Percentiles rank a stretch among this genome's conserved stretches.
These are phyloP conservation scores for Tillandsia fasciculata DNA, from an alignment of 176 grass and related monocot species.

Conservation along the genomic window DNA sequence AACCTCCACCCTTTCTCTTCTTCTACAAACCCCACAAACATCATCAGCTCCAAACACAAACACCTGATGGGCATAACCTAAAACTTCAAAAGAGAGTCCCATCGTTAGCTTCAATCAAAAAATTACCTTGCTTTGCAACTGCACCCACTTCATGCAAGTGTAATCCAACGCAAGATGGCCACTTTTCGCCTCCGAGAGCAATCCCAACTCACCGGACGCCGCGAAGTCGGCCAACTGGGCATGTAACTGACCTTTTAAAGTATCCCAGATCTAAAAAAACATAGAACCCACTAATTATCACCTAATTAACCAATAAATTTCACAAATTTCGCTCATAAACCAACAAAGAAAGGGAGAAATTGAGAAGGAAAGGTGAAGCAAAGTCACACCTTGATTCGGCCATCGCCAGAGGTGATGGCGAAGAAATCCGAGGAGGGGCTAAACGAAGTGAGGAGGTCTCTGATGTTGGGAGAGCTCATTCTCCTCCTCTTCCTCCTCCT, in stretches of 20 bases:
- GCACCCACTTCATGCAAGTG: constrained; percentile 96
- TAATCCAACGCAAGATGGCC: constrained; percentile 96
- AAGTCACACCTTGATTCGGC: constrained; percentile 65
- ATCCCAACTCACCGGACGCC: constrained; percentile 29
- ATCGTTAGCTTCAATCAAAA: not conserved
- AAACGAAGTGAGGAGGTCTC: constrained; percentile 67
- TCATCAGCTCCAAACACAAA: no score
- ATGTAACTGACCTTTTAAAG: constrained; percentile 61
- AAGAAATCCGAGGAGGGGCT: constrained; percentile 68
- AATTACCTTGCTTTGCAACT: constrained; percentile 60
- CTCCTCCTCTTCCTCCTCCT: no score
- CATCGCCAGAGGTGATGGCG: constrained; percentile 69
- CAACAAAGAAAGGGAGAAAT: not conserved
- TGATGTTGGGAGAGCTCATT: constrained; percentile 29
- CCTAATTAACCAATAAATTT: not conserved
- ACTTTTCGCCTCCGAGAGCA: constrained; percentile 28
- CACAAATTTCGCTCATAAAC: not conserved
- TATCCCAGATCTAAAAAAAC: constrained; percentile 72
- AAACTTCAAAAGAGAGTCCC: no score
- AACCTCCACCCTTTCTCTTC: no score
- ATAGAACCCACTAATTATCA: no score
- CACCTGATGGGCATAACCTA: no score
- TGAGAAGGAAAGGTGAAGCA: not conserved
- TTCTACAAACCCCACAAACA: no score
- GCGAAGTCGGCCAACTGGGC: constrained; percentile 69